These are phyloP conservation scores for Cordyceps cicadae DNA, from an alignment of 2,329 filamentous ascomycete species.

Conservation along the genomic window DNA sequence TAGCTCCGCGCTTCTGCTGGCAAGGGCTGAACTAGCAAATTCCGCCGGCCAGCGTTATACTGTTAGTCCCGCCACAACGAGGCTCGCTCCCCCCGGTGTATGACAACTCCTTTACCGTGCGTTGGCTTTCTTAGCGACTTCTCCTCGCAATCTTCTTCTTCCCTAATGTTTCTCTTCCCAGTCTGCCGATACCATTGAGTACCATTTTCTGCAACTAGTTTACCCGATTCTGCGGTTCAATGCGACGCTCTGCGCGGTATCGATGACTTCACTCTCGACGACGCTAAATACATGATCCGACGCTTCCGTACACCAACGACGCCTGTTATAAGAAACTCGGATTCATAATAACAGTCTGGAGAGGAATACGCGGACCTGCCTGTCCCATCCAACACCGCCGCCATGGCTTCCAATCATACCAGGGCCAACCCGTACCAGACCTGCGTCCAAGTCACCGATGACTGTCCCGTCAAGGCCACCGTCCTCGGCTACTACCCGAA, in stretches of 20 bases:
- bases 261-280: neutral
- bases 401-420: constrained; percentile 5
- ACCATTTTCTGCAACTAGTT: too few species aligned
- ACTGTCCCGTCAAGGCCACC: constrained; percentile 44
- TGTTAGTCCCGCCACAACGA: neutral
- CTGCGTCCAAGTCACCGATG: constrained; percentile 27
- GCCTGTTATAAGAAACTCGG: neutral
- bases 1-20: neutral
- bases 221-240: too few species aligned
- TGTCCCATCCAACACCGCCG: neutral
- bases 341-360: neutral
- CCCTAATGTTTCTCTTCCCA: too few species aligned
- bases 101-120: neutral
- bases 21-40: neutral
- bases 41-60: neutral
- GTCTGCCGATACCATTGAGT: too few species aligned
- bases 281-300: neutral
- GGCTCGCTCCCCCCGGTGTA: neutral
- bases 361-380: neutral
- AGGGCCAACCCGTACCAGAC: constrained; percentile 16
- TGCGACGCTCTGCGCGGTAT: neutral
- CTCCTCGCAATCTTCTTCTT: neutral
- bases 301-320: neutral
- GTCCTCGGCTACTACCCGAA: constrained; percentile 51
- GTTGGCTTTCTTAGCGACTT: neutral